Percentiles rank a stretch among this genome's conserved stretches.
These are phyloP conservation scores for Heterobasidion irregulare DNA, from an alignment of 1,284 basidiomycete species.

Conservation along the genomic window DNA sequence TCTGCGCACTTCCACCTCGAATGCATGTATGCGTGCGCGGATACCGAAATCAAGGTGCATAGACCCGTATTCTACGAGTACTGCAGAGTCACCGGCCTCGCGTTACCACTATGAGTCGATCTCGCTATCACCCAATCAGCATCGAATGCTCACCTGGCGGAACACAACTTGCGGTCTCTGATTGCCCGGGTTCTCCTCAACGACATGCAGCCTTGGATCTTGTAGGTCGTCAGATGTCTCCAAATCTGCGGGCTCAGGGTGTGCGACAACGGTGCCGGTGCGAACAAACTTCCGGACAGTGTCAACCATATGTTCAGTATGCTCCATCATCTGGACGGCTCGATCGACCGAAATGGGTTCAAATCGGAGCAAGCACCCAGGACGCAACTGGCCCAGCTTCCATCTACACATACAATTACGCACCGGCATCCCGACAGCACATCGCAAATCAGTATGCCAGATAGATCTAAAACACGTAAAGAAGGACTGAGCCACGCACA, in stretches of 20 bases:
- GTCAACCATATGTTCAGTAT: conserved; percentile 22
- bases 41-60: conserved; percentile 41
- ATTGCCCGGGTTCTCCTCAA: conserved; percentile 9
- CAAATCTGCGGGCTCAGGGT: neutral
- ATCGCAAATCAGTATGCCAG: neutral
- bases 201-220: conserved; percentile 2
- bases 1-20: conserved; percentile 33
- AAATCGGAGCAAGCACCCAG: conserved; percentile 44
- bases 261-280: neutral
- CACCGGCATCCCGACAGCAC: no score
- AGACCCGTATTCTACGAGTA: conserved; percentile 51
- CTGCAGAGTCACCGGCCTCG: conserved; percentile 47
- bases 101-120: neutral
- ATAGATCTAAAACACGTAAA: neutral
- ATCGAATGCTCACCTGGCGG: conserved; percentile 28
- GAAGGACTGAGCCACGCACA: conserved; percentile 25
- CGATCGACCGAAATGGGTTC: conserved; percentile 34
- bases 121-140: no score
- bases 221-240: neutral
- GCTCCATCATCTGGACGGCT: conserved; percentile 21
- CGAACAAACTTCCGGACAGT: conserved; percentile 13
- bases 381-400: conserved; percentile 55
- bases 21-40: conserved; percentile 47
- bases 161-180: conserved; percentile 27
- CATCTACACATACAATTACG: conserved; percentile 24